Evolutionary conservation across 345 rosid species (phyloP).

Genomic region (Populus tremula): DNA sequence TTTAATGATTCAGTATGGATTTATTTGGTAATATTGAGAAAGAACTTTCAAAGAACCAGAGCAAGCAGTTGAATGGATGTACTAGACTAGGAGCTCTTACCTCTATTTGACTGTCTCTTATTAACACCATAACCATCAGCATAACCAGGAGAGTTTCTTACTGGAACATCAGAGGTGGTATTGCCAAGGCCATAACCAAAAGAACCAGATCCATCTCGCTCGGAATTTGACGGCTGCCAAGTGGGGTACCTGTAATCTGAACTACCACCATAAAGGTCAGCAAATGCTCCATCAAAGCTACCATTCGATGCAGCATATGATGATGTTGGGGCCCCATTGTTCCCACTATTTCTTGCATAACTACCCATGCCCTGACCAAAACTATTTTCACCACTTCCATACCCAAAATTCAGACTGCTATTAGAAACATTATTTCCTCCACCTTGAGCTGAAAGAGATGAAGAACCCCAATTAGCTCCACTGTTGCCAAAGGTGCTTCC

Average conservation of each 20-base stretch:
- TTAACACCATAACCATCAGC: constrained; percentile 67
- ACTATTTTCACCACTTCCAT: constrained; percentile 53
- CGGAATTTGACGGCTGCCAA: constrained; percentile 54
- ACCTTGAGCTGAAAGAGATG: constrained; percentile 49
- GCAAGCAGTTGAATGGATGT: constrained; percentile 1
- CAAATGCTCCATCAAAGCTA: constrained; percentile 42
- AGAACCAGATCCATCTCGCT: constrained; percentile 48
- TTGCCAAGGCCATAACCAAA: constrained; percentile 48
- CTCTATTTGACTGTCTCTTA: constrained; percentile 74
- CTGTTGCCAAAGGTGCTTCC: constrained; percentile 47
- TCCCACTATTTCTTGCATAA: constrained; percentile 51
- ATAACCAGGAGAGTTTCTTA: constrained; percentile 59
- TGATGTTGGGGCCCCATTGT: constrained; percentile 39
- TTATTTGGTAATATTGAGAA: not conserved
- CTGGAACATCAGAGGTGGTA: constrained; percentile 48
- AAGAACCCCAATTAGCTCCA: constrained; percentile 52
- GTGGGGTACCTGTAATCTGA: constrained; percentile 57
- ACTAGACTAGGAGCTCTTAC: constrained; percentile 28
- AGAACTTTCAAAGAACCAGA: constrained; percentile 5
- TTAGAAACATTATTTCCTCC: constrained; percentile 47
- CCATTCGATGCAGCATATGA: constrained; percentile 51
- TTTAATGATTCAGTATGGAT: not conserved
- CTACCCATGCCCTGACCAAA: constrained; percentile 48
- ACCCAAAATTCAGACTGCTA: constrained; percentile 44
- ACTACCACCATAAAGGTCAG: constrained; percentile 46